Conservation (phyloP, 2,329 filamentous ascomycete species). For the Fusarium sp. region DNA sequence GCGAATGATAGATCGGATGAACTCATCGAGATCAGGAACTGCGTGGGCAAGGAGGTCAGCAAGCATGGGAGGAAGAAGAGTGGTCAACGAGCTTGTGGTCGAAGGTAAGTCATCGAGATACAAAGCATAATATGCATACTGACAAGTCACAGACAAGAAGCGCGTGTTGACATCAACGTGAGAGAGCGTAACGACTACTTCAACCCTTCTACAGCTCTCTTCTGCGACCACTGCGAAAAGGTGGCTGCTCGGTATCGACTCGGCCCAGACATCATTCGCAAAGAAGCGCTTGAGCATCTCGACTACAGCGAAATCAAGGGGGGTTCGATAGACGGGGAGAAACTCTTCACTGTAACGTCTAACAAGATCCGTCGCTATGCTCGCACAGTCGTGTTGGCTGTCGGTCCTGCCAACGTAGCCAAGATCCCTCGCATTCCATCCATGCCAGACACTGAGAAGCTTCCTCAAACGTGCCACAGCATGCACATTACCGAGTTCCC, state of each 20-base stretch:
- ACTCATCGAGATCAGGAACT: slow-evolving; percentile 76
- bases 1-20: slow-evolving; percentile 70
- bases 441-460: slow-evolving; percentile 41
- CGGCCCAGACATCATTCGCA: slow-evolving; percentile 64
- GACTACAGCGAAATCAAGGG: slow-evolving; percentile 65
- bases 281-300: slow-evolving; percentile 72
- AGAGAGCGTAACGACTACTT: slow-evolving; percentile 78
- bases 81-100: slow-evolving; percentile 51
- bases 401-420: slow-evolving; percentile 75
- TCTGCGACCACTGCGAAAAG: slow-evolving; percentile 70
- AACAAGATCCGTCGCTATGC: slow-evolving; percentile 67
- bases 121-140: neutral
- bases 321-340: slow-evolving; percentile 60
- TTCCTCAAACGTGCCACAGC: slow-evolving; percentile 69
- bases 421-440: slow-evolving; percentile 57
- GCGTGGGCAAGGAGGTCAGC: slow-evolving; percentile 82
- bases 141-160: slow-evolving; percentile 52
- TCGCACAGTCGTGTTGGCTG: slow-evolving; percentile 74
- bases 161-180: slow-evolving; percentile 69
- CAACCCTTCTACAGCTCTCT: slow-evolving; percentile 71
- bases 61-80: slow-evolving; percentile 81
- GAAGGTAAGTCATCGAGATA: slow-evolving; percentile 54
- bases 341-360: slow-evolving; percentile 74
- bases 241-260: slow-evolving; percentile 67
- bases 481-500: slow-evolving; percentile 73